Evolutionary conservation across 75 land plant genomes (phyloP), one percentile per base, ranked within the genome.

Genomic region (Pinus tabuliformis): DNA sequence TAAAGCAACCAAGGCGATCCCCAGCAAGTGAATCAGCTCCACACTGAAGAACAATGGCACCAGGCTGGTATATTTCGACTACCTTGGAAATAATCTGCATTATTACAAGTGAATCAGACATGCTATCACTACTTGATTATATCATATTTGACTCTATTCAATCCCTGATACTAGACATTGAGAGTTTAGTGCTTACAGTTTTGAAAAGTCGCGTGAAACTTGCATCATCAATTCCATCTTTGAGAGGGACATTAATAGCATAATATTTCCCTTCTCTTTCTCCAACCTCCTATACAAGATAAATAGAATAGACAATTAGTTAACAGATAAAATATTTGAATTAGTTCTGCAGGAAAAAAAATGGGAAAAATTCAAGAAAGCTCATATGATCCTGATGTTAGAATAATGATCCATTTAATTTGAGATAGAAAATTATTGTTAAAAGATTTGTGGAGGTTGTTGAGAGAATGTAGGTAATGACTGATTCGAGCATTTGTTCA

Each of bases 21-120:
- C 99, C 98, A 76, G 99, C 98, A 82, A 97, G 93, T 26, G 99
- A 97, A 87, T 97, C 99, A 75, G 99, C 99, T 58, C 99, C 99
- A 86, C 99, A 97, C 75, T 97, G 99, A 49, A 97, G 94, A 82
- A 97, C 99, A 68, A 97, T 91, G 1, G 86, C 99, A 58, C 96
- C 96, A 66, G 99, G 99, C 75, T 61, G 82, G 83, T 97, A 97
- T 70, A 79, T 85, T 70, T 95, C 98, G 39, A 95, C 91, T 60
- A 97, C 96, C 86, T 95, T 97, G 63, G 91, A 70, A 57, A 97
- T 88, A 61, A 97, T 88, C 99, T 96, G 78, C 78, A 86, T 17
- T 52, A 36, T 33, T 18, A 66, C 17, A 24, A 62, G 59, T 73
- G 36, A 57, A 26, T 17, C 30, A 3, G 3, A n/a, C 17, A 62